phyloP scores from a whole-genome alignment of 495 filamentous ascomycete genomes.

The Lasiosphaeria miniovina region DNA sequence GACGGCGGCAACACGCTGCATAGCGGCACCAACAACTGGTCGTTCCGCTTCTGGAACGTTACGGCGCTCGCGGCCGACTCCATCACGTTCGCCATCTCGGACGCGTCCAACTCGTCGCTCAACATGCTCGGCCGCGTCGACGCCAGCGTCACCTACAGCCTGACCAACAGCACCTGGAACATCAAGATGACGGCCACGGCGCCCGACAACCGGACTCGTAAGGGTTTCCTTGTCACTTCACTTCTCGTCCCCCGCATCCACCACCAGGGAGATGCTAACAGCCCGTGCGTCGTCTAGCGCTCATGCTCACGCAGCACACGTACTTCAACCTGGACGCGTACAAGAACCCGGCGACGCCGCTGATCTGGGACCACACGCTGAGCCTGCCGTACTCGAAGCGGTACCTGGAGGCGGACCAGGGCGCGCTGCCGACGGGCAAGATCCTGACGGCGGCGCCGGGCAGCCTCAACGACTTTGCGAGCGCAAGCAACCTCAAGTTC shows the following conservation, averaged over 20 bases:
- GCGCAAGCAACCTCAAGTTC: slow-evolving; percentile 54
- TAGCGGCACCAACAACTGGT: slow-evolving; percentile 60
- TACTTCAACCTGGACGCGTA: slow-evolving; percentile 89
- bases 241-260: slow-evolving; percentile 6
- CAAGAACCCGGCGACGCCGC: slow-evolving; percentile 51
- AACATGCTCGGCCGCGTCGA: slow-evolving; percentile 74
- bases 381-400: slow-evolving; percentile 69
- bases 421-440: slow-evolving; percentile 69
- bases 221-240: slow-evolving; percentile 8
- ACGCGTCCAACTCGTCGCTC: slow-evolving; percentile 59
- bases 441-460: slow-evolving; percentile 57
- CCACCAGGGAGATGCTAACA: slow-evolving; percentile 17
- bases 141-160: slow-evolving; percentile 69
- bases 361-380: slow-evolving; percentile 68
- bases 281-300: slow-evolving; percentile 36
- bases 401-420: slow-evolving; percentile 65
- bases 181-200: slow-evolving; percentile 54
- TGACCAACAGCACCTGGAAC: slow-evolving; percentile 47
- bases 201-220: slow-evolving; percentile 49
- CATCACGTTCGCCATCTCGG: slow-evolving; percentile 76
- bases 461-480: slow-evolving; percentile 69
- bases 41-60: slow-evolving; percentile 51
- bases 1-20: slow-evolving; percentile 59
- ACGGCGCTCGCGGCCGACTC: slow-evolving; percentile 57
- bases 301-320: slow-evolving; percentile 75